Evolutionary conservation across 2,329 filamentous ascomycete genomes (phyloP).

Genomic region (Fusarium globosum): DNA sequence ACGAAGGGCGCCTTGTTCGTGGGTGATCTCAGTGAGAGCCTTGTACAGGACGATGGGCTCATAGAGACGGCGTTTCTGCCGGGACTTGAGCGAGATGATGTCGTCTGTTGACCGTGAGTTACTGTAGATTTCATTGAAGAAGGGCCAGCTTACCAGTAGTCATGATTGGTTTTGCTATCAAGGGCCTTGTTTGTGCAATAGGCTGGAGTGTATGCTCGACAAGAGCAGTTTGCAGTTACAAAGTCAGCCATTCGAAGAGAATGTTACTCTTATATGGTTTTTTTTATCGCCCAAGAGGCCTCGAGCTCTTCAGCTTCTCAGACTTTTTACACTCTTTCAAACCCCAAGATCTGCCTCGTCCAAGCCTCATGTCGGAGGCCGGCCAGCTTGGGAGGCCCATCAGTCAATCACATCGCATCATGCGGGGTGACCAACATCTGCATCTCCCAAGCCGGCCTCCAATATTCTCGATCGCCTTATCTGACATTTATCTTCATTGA

Average conservation of each 20-base stretch:
- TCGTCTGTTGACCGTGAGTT: background rate
- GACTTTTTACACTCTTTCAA: background rate
- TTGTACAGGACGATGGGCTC: slow-evolving; percentile 45
- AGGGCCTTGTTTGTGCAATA: background rate
- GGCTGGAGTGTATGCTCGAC: background rate
- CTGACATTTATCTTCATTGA: background rate
- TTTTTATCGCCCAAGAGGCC: background rate
- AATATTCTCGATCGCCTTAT: slow-evolving; percentile 1
- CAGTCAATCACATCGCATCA: slow-evolving; percentile 29
- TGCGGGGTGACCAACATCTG: slow-evolving; percentile 24
- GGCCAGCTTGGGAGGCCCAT: slow-evolving; percentile 37
- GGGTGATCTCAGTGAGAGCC: slow-evolving; percentile 38
- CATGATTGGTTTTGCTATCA: background rate
- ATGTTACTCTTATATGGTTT: background rate
- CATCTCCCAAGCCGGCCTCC: slow-evolving; percentile 8
- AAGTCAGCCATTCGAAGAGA: background rate
- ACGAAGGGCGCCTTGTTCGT: background rate
- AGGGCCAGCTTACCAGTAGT: background rate
- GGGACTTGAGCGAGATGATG: slow-evolving; percentile 17
- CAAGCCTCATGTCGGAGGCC: slow-evolving; percentile 30
- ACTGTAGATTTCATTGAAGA: rapidly evolving
- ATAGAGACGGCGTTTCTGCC: slow-evolving; percentile 44
- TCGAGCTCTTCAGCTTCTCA: background rate
- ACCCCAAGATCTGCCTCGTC: slow-evolving; percentile 3
- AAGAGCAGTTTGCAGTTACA: background rate